Percentiles rank a stretch among this genome's conserved stretches.
Evolutionary conservation across 106 monocot genomes (phyloP).

Genomic region (Allium fistulosum): DNA sequence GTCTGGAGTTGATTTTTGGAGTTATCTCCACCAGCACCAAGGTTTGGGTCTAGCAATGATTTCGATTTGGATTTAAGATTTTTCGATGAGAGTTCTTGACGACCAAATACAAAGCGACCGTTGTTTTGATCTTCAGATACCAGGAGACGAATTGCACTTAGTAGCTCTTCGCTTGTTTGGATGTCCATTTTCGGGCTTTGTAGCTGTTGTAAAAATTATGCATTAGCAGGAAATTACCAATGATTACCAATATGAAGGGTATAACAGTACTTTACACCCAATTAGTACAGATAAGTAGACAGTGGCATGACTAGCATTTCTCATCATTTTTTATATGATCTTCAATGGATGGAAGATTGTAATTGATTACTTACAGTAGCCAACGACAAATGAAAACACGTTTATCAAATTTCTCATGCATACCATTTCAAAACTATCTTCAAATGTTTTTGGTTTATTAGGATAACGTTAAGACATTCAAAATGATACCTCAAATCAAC

Average conservation of each 20-base stretch:
- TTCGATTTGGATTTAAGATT: slow-evolving; percentile 14
- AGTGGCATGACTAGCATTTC: too few species aligned
- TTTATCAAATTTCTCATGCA: too few species aligned
- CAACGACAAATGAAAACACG: too few species aligned
- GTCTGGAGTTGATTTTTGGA: slow-evolving; percentile 83
- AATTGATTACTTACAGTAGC: too few species aligned
- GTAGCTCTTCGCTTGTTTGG: slow-evolving; percentile 45
- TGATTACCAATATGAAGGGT: background rate
- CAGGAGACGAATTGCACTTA: slow-evolving; percentile 64
- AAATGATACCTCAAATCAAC: too few species aligned
- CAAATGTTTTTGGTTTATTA: too few species aligned
- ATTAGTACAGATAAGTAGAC: too few species aligned
- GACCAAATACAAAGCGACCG: slow-evolving; percentile 81
- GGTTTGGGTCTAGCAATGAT: slow-evolving; percentile 8
- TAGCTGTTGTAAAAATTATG: slow-evolving; percentile 39
- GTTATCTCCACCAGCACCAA: slow-evolving; percentile 57
- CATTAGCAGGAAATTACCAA: background rate
- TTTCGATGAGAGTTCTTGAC: slow-evolving; percentile 47
- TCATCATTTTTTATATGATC: too few species aligned
- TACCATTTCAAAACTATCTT: too few species aligned
- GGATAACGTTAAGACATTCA: too few species aligned
- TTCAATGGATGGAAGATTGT: too few species aligned
- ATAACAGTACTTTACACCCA: background rate
- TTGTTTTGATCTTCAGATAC: slow-evolving; percentile 71
- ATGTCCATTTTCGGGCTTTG: slow-evolving; percentile 76